phyloP scores from a whole-genome alignment of 768 basidiomycete genomes.

The Boletus rubroflammeus region DNA sequence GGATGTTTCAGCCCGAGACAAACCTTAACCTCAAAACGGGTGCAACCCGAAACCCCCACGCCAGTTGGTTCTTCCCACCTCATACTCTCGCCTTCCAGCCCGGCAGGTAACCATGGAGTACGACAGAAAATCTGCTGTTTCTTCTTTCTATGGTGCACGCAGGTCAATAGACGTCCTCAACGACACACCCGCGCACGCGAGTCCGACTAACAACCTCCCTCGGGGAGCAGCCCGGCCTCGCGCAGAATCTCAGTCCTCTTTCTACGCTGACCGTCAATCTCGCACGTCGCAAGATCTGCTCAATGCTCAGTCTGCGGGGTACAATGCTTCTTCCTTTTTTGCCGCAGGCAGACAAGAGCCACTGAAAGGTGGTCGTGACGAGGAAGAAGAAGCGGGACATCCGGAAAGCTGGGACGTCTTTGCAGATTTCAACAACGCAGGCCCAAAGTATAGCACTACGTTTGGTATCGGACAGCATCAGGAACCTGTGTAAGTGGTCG shows the following conservation, averaged over 20 bases:
- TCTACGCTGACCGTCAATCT: constrained; percentile 42
- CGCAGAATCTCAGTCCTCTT: constrained; percentile 73
- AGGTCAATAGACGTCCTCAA: constrained; percentile 65
- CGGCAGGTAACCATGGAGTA: constrained; percentile 51
- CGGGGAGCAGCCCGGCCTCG: constrained; percentile 41
- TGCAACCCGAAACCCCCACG: neutral
- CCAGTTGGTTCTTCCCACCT: constrained; percentile 11
- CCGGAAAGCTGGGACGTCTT: constrained; percentile 71
- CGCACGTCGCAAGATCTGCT: constrained; percentile 47
- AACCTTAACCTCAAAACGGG: constrained; percentile 27
- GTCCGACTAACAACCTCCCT: constrained; percentile 14
- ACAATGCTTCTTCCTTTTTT: constrained; percentile 68
- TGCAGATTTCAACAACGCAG: constrained; percentile 86
- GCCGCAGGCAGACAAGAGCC: constrained; percentile 71
- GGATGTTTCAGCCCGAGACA: constrained; percentile 2
- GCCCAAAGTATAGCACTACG: constrained; percentile 69
- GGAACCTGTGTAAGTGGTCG: constrained; percentile 44
- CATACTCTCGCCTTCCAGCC: neutral
- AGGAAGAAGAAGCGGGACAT: constrained; percentile 48
- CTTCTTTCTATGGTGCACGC: constrained; percentile 70
- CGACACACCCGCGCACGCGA: constrained; percentile 35
- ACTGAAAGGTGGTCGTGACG: constrained; percentile 73
- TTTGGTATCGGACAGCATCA: constrained; percentile 44
- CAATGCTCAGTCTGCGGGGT: constrained; percentile 58
- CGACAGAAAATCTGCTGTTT: constrained; percentile 75